These are phyloP conservation scores for Parachaetomium inaequale DNA, from an alignment of 495 filamentous ascomycete species.

Conservation along the genomic window DNA sequence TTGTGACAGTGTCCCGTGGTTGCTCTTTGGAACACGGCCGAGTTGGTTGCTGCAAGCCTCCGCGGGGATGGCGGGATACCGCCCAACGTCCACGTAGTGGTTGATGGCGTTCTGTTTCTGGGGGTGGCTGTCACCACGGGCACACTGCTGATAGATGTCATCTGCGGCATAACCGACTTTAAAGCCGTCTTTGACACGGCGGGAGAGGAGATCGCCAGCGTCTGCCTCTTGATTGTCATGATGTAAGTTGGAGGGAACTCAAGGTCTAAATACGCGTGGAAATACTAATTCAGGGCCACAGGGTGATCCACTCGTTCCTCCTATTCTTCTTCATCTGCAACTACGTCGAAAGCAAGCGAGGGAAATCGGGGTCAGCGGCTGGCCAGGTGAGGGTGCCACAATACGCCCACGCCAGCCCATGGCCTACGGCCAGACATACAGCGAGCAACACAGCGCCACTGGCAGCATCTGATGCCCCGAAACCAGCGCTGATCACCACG, in stretches of 20 bases:
- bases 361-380: background rate
- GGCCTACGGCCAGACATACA: background rate
- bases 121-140: slow-evolving; percentile 1
- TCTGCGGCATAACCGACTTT: slow-evolving; percentile 6
- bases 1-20: slow-evolving; percentile 15
- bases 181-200: background rate
- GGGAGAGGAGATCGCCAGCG: slow-evolving; percentile 12
- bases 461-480: background rate
- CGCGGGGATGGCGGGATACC: slow-evolving; percentile 18
- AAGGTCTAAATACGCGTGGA: background rate
- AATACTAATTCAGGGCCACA: background rate
- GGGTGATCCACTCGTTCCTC: slow-evolving; percentile 23
- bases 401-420: background rate
- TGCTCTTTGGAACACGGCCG: slow-evolving; percentile 21
- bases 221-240: slow-evolving; percentile 14
- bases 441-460: background rate
- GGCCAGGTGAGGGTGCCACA: too few relatives aligned
- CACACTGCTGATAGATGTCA: slow-evolving; percentile 16
- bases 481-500: background rate
- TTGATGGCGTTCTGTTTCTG: slow-evolving; percentile 16
- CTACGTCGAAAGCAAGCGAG: slow-evolving; percentile 1
- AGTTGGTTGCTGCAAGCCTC: slow-evolving; percentile 12
- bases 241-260: slow-evolving; percentile 13
- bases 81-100: slow-evolving; percentile 13
- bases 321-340: slow-evolving; percentile 21